Evolutionary conservation across 805 yeast genomes (phyloP), one percentile per base, ranked within the genome.

Genomic region (Diddensiella santjacobensis): DNA sequence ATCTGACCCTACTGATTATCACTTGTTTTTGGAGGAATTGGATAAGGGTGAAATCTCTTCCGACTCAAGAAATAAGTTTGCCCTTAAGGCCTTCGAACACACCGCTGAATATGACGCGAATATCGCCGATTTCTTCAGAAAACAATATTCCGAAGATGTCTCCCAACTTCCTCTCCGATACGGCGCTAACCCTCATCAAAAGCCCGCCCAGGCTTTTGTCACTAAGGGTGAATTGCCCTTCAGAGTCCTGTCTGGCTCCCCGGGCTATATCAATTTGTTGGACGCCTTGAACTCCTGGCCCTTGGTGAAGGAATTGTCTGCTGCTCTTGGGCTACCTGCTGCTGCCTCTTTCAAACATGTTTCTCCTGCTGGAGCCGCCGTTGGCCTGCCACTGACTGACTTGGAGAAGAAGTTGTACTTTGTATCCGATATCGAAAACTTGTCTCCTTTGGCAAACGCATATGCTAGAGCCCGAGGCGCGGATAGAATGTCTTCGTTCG

Each of bases 391-490:
- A 57, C 77, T 93, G 61, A 65, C 84, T 41, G 99, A 90, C 44
- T 74, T 82, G 55, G 99, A 93, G 76, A 90, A 89, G 79, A 86
- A 91, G 71, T 80, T 91, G 56, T 93, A 93, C 78, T 93, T 93
- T 67, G 99, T 93, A 55, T 82, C 81, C 59, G 96, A 88, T 69
- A 88, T 91, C 63, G 96, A 87, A 71, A 87, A 90, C 77, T 75
- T 93, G 67, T 87, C 97, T 10, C 98, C 99, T 48, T 78, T 93
- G 65, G 99, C 99, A 55, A 85, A 86, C 65, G 99, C 99, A 50
- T 93, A 93, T 65, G 99, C 99, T 33, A 87, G 98, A 74, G 99
- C 99, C 49, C 87, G 99, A 72, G 99, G 99, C 70, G 99, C 99
- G 59, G 99, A 93, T 73, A 84, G 99, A 79, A 93, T 93, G 99